phyloP scores from a whole-genome alignment of 805 yeast genomes.

The Metschnikowia shivogae region DNA sequence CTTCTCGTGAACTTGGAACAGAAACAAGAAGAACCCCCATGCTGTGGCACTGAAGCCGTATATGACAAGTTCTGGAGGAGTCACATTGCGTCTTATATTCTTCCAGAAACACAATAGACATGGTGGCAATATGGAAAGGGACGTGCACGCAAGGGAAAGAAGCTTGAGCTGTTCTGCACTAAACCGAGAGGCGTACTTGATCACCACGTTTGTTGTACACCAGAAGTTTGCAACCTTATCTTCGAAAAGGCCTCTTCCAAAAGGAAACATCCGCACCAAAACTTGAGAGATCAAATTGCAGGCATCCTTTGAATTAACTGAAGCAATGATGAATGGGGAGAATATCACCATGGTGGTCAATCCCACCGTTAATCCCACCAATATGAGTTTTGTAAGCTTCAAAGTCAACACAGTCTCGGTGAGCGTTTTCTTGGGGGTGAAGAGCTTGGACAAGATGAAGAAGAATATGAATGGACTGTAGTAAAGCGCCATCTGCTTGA shows the following conservation, averaged over 20 bases:
- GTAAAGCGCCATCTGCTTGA: slow-evolving; percentile 94
- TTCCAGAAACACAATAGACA: slow-evolving; percentile 36
- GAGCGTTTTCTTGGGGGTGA: slow-evolving; percentile 18
- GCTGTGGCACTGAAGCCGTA: slow-evolving; percentile 83
- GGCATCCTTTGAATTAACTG: slow-evolving; percentile 24
- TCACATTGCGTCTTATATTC: slow-evolving; percentile 17
- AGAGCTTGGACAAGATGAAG: slow-evolving; percentile 58
- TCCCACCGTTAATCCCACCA: slow-evolving; percentile 63
- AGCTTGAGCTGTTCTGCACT: slow-evolving; percentile 55
- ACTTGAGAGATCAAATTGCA: slow-evolving; percentile 50
- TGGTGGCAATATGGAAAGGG: slow-evolving; percentile 33
- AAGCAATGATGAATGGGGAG: slow-evolving; percentile 52
- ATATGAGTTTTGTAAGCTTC: slow-evolving; percentile 53
- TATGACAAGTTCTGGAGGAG: slow-evolving; percentile 22
- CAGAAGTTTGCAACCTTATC: slow-evolving; percentile 97
- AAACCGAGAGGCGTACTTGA: slow-evolving; percentile 64
- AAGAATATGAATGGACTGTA: slow-evolving; percentile 87
- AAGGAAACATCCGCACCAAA: slow-evolving; percentile 76
- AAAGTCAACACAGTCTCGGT: slow-evolving; percentile 25
- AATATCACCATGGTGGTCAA: slow-evolving; percentile 48
- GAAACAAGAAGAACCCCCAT: slow-evolving; percentile 82
- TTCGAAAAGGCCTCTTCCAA: slow-evolving; percentile 89
- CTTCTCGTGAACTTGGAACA: slow-evolving; percentile 96
- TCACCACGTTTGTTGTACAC: slow-evolving; percentile 83
- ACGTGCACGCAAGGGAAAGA: slow-evolving; percentile 52